Evolutionary conservation across 768 basidiomycete genomes (phyloP), one percentile per base, ranked within the genome.

Genomic region (Amanita pallidorosea): DNA sequence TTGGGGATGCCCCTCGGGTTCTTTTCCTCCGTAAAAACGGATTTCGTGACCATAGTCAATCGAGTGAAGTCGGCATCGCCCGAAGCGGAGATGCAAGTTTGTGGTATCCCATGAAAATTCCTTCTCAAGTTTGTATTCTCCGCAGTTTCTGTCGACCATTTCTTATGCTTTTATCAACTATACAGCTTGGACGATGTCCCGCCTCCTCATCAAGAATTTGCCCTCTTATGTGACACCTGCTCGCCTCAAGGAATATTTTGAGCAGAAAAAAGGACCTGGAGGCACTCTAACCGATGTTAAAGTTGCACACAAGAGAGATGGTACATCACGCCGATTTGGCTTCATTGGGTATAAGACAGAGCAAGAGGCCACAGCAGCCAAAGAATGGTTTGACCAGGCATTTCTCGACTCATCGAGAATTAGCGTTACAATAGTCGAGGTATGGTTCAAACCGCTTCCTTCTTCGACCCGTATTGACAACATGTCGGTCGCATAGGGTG

Each of bases 1-100:
- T 86, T 85, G 20, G 95, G 95, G 47, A 98, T 98, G 4, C 95
- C 95, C 47, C 95, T 73, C 0, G 92, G 84, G 56, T 94, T 98
- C 60, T 81, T 81, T 65, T 73, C 71, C 40, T 70, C 68, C 12
- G 67, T 65, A 45, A 68, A 65, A 13, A 69, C 61, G 25, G 60
- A 51, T 55, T 61, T 64, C 4, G 22, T 37, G 29, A 37, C 31
- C 53, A 53, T 48, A 2, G 20, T 22, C 29, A 18, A 13, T 41
- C 27, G 47, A 48, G 51, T 44, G 47, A 41, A 33, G n/a, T 54
- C 60, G 60, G 58, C 54, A 51, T 55, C 51, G 34, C 17, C 60
- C 60, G 60, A 59, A 45, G 27, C 58, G 60, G 58, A 56, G 49
- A 48, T 53, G 51, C 15, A 51, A 55, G 35, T 44, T 40, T 20